Conservation (phyloP, 2,329 filamentous ascomycete genomes). For the Monosporascus sp. region DNA sequence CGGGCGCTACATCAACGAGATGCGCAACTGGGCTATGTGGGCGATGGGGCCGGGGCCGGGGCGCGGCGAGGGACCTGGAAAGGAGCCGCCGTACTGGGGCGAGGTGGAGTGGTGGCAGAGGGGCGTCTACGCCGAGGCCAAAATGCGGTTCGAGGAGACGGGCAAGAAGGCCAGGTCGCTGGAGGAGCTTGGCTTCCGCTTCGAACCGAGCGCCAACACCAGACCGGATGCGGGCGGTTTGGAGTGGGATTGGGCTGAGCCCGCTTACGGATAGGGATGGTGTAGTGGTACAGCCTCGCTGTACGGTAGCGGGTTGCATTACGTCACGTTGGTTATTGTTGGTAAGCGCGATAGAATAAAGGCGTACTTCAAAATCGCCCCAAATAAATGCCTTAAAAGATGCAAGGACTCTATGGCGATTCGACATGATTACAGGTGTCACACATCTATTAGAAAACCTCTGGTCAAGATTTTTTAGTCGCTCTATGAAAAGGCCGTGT, state of each 20-base stretch:
- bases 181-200: constrained; percentile 68
- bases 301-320: too few species aligned
- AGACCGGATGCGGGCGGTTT: background rate
- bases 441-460: too few species aligned
- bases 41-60: constrained; percentile 22
- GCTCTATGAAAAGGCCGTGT: too few species aligned
- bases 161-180: constrained; percentile 63
- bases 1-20: constrained; percentile 63
- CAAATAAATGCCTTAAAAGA: too few species aligned
- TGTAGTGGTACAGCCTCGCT: too few species aligned
- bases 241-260: background rate
- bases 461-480: too few species aligned
- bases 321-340: too few species aligned
- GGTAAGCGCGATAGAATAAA: too few species aligned
- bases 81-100: constrained; percentile 67
- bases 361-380: too few species aligned
- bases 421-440: too few species aligned
- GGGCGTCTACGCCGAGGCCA: constrained; percentile 61
- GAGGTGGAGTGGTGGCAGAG: constrained; percentile 69
- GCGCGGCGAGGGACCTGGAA: constrained; percentile 44
- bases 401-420: too few species aligned
- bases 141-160: constrained; percentile 62
- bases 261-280: too few species aligned
- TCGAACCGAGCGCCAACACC: constrained; percentile 26
- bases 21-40: constrained; percentile 56